phyloP scores from a whole-genome alignment of 495 filamentous ascomycete genomes.

The Hypoxylon lienhwacheense region DNA sequence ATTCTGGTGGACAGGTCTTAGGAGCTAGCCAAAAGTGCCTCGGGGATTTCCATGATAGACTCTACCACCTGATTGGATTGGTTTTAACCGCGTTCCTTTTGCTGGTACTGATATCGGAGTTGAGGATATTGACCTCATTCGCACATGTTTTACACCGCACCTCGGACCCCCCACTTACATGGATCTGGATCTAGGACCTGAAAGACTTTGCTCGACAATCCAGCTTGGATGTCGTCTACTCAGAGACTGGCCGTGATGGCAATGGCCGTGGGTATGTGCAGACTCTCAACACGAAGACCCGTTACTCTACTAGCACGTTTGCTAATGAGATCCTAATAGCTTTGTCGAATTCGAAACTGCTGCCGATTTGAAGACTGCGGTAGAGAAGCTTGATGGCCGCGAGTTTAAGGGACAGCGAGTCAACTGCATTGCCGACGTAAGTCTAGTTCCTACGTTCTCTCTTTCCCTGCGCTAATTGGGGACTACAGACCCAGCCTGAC shows the following conservation, averaged over 20 bases:
- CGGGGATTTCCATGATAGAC: conserved; percentile 33
- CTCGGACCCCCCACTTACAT: conserved; percentile 57
- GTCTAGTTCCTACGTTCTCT: conserved; percentile 27
- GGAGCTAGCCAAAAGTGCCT: conserved; percentile 38
- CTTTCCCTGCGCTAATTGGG: conserved; percentile 20
- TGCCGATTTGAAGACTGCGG: conserved; percentile 82
- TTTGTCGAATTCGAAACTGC: conserved; percentile 98
- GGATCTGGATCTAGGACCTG: conserved; percentile 80
- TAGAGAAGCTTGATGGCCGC: conserved; percentile 87
- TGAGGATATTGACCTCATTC: conserved; percentile 52
- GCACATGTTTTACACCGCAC: conserved; percentile 42
- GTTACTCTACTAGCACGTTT: background rate
- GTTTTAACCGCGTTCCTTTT: conserved; percentile 40
- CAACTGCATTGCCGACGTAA: conserved; percentile 82
- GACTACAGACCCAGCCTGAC: conserved; percentile 57
- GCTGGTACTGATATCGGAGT: conserved; percentile 44
- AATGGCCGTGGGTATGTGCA: conserved; percentile 85
- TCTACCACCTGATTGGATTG: conserved; percentile 38
- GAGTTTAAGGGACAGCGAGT: conserved; percentile 90
- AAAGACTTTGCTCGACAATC: conserved; percentile 99
- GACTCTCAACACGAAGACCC: background rate
- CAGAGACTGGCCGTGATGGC: conserved; percentile 90
- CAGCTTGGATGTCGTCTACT: conserved; percentile 96
- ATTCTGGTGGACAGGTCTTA: conserved; percentile 36
- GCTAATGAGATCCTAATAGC: conserved; percentile 49